These are phyloP conservation scores for Lepidopterella palustris DNA, from an alignment of 495 filamentous ascomycete species.

Conservation along the genomic window DNA sequence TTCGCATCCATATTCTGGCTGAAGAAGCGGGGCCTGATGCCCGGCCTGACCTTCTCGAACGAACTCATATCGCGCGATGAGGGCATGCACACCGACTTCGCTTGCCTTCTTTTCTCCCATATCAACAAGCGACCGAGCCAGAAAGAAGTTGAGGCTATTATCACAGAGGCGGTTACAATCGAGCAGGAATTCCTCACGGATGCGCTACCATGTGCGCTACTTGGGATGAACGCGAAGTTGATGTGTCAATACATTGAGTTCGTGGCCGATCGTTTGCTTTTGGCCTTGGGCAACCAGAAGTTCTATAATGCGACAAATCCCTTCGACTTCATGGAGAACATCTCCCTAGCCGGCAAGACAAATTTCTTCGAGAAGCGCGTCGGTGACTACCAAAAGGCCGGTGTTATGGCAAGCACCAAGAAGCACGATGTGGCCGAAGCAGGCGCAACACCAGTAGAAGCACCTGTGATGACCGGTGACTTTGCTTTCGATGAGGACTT, in stretches of 20 bases:
- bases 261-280: constrained; percentile 88
- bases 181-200: constrained; percentile 98
- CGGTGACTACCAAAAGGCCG: constrained; percentile 98
- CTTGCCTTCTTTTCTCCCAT: constrained; percentile 93
- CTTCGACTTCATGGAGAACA: constrained; percentile 99
- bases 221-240: constrained; percentile 93
- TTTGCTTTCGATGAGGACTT: constrained; percentile 97
- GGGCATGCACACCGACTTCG: constrained; percentile 98
- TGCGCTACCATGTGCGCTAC: constrained; percentile 80
- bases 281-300: constrained; percentile 89
- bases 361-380: constrained; percentile 99
- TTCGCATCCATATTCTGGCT: constrained; percentile 99
- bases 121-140: constrained; percentile 82
- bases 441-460: constrained; percentile 30
- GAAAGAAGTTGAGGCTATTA: constrained; percentile 76
- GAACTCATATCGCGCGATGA: constrained; percentile 99
- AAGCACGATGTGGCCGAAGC: constrained; percentile 56
- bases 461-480: constrained; percentile 62
- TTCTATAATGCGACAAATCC: constrained; percentile 88
- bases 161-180: constrained; percentile 85
- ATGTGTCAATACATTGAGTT: constrained; percentile 99
- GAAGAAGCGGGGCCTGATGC: constrained; percentile 99
- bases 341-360: constrained; percentile 96
- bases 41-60: constrained; percentile 97
- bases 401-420: constrained; percentile 92